Evolutionary conservation across 2,329 filamentous ascomycete genomes (phyloP).

Genomic region (Arthrobotrys megalospora): DNA sequence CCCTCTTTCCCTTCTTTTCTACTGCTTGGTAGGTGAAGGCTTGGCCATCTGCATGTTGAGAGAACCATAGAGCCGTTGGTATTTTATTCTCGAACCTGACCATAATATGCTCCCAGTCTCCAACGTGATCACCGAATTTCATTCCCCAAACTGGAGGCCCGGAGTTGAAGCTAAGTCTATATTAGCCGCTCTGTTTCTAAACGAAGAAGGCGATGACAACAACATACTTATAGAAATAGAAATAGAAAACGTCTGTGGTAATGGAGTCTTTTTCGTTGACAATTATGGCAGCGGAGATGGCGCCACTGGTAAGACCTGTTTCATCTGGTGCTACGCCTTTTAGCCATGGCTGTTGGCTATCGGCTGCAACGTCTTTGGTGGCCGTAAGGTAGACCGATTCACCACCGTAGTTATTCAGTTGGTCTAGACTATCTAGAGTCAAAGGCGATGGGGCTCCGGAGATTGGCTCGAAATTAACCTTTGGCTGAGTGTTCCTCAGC

Average conservation of each 20-base stretch:
- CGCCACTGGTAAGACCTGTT: constrained; percentile 71
- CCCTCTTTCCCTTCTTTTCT: constrained; percentile 70
- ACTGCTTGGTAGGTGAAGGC: constrained; percentile 75
- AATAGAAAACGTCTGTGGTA: constrained; percentile 73
- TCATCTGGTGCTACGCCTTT: constrained; percentile 72
- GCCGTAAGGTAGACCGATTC: constrained; percentile 71
- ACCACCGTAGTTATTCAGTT: constrained; percentile 69
- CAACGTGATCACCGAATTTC: constrained; percentile 77
- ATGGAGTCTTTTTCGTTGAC: constrained; percentile 72
- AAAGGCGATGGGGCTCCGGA: constrained; percentile 67
- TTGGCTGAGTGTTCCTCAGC: constrained; percentile 69
- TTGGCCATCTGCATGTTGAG: constrained; percentile 75
- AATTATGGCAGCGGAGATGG: constrained; percentile 72
- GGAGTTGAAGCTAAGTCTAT: constrained; percentile 97
- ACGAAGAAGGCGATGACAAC: background rate
- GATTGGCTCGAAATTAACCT: constrained; percentile 68
- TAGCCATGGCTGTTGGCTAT: constrained; percentile 69
- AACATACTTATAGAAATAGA: constrained; percentile 74
- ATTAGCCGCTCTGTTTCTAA: constrained; percentile 55
- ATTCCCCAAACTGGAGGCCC: constrained; percentile 90
- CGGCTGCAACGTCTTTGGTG: constrained; percentile 69
- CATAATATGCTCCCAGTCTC: constrained; percentile 79
- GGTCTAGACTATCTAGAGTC: constrained; percentile 70
- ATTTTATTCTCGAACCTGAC: constrained; percentile 74
- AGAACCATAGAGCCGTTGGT: constrained; percentile 75